A percentile compares a stretch with the other conserved stretches of the same genome.
Conservation (phyloP, 208 protist genomes). For the Acanthamoeba royreba region DNA sequence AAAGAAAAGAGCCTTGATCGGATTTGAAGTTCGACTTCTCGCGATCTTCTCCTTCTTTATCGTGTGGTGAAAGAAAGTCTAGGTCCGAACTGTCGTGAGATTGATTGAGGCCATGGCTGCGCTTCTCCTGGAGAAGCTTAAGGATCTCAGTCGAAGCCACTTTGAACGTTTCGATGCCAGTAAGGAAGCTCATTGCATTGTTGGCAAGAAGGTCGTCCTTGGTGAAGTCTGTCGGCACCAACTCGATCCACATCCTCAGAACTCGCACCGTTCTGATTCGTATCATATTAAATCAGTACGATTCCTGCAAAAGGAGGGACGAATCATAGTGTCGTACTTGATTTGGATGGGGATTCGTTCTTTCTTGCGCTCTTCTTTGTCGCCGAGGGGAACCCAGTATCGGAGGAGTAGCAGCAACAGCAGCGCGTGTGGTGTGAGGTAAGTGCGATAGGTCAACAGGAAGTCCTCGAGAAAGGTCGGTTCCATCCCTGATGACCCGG, state of each 20-base stretch:
- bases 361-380: not conserved
- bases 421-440: not conserved
- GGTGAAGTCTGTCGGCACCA: not conserved
- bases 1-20: not conserved
- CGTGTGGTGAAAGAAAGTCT: too few relatives aligned
- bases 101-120: not conserved
- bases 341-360: not conserved
- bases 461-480: slow-evolving; percentile 34
- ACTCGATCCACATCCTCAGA: not conserved
- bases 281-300: too few relatives aligned
- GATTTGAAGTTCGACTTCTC: not conserved
- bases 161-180: not conserved
- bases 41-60: not conserved
- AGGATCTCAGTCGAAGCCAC: slow-evolving; percentile 25
- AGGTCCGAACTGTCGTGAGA: not conserved
- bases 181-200: not conserved
- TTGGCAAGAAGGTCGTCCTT: not conserved
- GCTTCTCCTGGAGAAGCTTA: not conserved
- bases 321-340: not conserved
- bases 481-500: not conserved
- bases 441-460: slow-evolving; percentile 18
- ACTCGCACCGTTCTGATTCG: not conserved
- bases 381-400: not conserved
- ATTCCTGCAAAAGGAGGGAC: not conserved
- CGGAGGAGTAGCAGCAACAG: not conserved